Conservation (phyloP, 1,284 basidiomycete species). For the Puccinia novopanici region DNA sequence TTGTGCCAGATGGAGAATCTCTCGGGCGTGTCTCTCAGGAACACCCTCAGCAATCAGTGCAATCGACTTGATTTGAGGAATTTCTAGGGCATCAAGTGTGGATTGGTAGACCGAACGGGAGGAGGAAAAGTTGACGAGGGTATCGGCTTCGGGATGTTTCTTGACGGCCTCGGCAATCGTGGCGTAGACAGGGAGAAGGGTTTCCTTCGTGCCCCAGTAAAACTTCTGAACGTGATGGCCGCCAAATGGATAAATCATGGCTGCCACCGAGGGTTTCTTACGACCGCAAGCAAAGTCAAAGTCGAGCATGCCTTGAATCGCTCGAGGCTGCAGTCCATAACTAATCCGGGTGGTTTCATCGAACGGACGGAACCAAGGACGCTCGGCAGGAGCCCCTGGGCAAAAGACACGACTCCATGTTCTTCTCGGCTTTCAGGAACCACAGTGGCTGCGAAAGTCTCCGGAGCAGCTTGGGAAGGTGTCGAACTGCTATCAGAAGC, state of each 20-base stretch:
- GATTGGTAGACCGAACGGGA: slow-evolving; percentile 92
- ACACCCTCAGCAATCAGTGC: slow-evolving; percentile 98
- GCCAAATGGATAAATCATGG: slow-evolving; percentile 99
- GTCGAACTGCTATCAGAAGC: slow-evolving; percentile 36
- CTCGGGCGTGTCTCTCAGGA: slow-evolving; percentile 94
- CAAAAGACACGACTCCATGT: slow-evolving; percentile 62
- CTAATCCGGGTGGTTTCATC: slow-evolving; percentile 90
- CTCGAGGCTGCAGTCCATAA: slow-evolving; percentile 98
- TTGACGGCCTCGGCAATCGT: slow-evolving; percentile 84
- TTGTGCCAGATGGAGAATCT: slow-evolving; percentile 87
- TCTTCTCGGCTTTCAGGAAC: slow-evolving; percentile 74
- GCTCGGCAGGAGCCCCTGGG: slow-evolving; percentile 65
- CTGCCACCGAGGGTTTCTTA: slow-evolving; percentile 86
- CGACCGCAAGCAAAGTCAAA: slow-evolving; percentile 98
- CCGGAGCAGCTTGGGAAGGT: slow-evolving; percentile 54
- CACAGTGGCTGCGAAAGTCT: slow-evolving; percentile 52
- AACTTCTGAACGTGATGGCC: slow-evolving; percentile 99
- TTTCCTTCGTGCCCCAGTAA: slow-evolving; percentile 99
- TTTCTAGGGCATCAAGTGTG: slow-evolving; percentile 82
- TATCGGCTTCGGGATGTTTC: slow-evolving; percentile 96
- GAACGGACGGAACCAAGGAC: slow-evolving; percentile 84
- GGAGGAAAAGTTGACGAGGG: slow-evolving; percentile 97
- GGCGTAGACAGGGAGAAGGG: slow-evolving; percentile 95
- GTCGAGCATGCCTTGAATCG: slow-evolving; percentile 99
- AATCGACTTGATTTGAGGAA: slow-evolving; percentile 73